Base-by-base conservation (phyloP, 1,284 basidiomycete genomes). In the Coriolopsis trogii region DNA sequence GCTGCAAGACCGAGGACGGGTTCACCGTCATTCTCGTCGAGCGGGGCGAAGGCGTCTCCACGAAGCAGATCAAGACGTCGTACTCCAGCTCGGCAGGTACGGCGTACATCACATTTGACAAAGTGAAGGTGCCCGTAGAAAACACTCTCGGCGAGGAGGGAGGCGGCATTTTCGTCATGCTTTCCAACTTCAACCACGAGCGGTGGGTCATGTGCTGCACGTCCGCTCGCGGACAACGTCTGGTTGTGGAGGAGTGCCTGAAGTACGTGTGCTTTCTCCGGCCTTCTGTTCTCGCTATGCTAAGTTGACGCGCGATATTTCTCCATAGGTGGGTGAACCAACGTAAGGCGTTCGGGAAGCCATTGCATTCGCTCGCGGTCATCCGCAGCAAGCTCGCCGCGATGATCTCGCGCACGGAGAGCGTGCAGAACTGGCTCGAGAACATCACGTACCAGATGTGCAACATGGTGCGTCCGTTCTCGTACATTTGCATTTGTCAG, bases 361-460 rank as follows among this genome's bases (percentile, higher is more conserved):
- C 92, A 4, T 77, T 95, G 21, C 83, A 87, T 58, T 83, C 85
- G 6, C 90, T 92, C 68, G 83, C 93, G 5, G 89, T 95, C 55
- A 85, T 97, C 60, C 82, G 93, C 47, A 79, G 80, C 64, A 95
- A 94, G 78, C 70, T 96, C 41, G 93, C 92, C 3, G 74, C 74
- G 20, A 93, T 95, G 90, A 93, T 95, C 55, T 82, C 89, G 31
- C 85, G 91, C 47, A 78, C 83, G 40, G 92, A 95, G 71, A 83
- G 84, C 9, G 79, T 79, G 25, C 94, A 97, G 67, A 83, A 80
- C 40, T 97, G 93, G 93, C 74, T 96, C 33, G 95, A 98, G 74
- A 89, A 83, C 66, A 73, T 96, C 55, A 96, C 93, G 0, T 86
- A 88, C 68, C 94, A 96, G 71, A 96, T 96, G 94, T 87, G 81